Evolutionary conservation across 2,329 filamentous ascomycete species (phyloP), one percentile per base, ranked within the genome.

Genomic region (Escovopsis weberi): DNA sequence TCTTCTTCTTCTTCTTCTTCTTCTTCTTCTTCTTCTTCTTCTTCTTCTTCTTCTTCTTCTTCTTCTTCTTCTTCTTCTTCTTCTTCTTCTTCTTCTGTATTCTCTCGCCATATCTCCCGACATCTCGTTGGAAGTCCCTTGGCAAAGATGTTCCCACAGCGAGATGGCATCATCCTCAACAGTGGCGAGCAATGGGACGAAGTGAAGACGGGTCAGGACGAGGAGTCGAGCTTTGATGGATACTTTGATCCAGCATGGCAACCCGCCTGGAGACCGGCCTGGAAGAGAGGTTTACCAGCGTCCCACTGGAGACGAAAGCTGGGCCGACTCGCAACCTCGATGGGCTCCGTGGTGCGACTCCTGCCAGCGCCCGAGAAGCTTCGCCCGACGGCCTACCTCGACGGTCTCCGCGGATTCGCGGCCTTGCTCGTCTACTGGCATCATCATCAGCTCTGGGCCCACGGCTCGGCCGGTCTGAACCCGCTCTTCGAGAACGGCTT

Each of bases 331-430:
- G 37, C 35, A 9, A 38, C 42, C 4, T 40, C 42, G 19, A 19
- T 50, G 12, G 33, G 33, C 12, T 18, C 33, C n/a, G 6, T 45
- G 6, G 38, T 42, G 26, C 26, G 30, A 4, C 26, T 37, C 35
- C 34, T 42, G 11, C 26, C 39, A 18, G 37, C 32, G 5, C 42
- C 49, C 1, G 52, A 53, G 6, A 56, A 51, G 12, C 57, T 68
- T 12, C 61, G 70, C 6, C 60, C 63, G 15, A 79, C 75, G 5
- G 73, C 75, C n/a, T 78, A 74, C 49, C 47, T 61, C 4, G 79
- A 83, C 50, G 79, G 79, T 12, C 61, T 83, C 12, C 64, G 80
- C 53, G 79, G 80, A 4, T 80, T 82, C 47, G 78, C 78, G 4
- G 76, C 79, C 3, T 66, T 83, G 28, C 55, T 82, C 26, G 79